Evolutionary conservation across 2,329 filamentous ascomycete genomes (phyloP), one percentile per base, ranked within the genome.

Genomic region (Alternaria sp.): DNA sequence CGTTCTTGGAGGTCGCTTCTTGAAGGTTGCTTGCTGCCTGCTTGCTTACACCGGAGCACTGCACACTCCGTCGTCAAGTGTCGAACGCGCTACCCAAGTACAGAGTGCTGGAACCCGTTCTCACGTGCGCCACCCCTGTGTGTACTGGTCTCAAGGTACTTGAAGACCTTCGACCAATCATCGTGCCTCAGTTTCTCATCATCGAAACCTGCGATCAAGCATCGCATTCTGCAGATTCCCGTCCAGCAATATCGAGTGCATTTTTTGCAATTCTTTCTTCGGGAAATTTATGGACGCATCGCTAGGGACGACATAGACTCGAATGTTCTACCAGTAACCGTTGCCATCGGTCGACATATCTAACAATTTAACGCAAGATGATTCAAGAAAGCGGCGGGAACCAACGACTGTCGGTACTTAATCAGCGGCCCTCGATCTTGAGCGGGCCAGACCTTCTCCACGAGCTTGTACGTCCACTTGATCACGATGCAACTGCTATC

Each of bases 381-480:
- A 61, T 70, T 47, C 66, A 68, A 59, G 49, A 59, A 40, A 59
- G 49, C 51, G 57, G 59, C 61, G 17, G 10, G 23, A 56, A 43
- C 51, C 50, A 46, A 21, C 12, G 59, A 43, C 62, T 77, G n/a
- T 79, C 77, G 11, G 73, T 90, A 68, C 76, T 88, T 57, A 91
- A 92, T 75, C 79, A 83, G 45, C 75, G 81, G 28, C 88, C 89
- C 28, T 73, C 72, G 49, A 72, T 77, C 32, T 73, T 90, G 13
- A 75, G 83, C 23, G 90, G 90, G 11, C 86, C 88, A 19, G 67
- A 75, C 30, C 78, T 89, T 17, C 83, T 91, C 19, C 89, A 91
- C 76, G 79, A 91, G 10, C 84, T 97, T 8, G 86, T 96, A 52
- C 79, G 82, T 25, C 73, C 72, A 59, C 67, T 77, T 25, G 70